Conservation (phyloP, 2,329 filamentous ascomycete species). For the Colletotrichum orbiculare region DNA sequence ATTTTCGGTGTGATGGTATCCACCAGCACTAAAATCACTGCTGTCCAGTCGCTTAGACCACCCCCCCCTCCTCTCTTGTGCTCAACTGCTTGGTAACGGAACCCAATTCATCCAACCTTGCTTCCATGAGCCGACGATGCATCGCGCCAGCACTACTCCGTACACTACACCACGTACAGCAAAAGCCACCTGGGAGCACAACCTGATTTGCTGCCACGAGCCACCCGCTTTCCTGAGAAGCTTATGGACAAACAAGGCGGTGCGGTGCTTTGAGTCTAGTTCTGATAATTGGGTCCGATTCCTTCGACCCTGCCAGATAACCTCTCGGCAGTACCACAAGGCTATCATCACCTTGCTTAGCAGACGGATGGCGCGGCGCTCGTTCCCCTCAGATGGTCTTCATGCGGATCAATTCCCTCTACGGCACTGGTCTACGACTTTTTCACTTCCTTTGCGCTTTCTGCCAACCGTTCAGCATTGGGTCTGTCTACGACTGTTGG, state of each 20-base stretch:
- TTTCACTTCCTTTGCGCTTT: slow-evolving; percentile 15
- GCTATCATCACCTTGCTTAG: slow-evolving; percentile 1
- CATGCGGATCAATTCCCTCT: slow-evolving; percentile 21
- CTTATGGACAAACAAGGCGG: slow-evolving; percentile 9
- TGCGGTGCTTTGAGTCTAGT: slow-evolving; percentile 1
- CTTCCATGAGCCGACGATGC: slow-evolving; percentile 21
- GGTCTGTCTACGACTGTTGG: background rate
- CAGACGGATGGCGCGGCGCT: slow-evolving; percentile 13
- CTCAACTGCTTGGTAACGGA: no score
- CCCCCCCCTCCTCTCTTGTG: slow-evolving; percentile 41
- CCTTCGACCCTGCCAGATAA: slow-evolving; percentile 6
- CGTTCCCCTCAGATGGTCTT: slow-evolving; percentile 1
- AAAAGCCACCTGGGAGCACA: background rate
- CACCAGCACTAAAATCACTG: slow-evolving; percentile 36
- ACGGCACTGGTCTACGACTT: slow-evolving; percentile 11
- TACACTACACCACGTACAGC: slow-evolving; percentile 7
- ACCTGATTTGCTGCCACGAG: slow-evolving; percentile 24
- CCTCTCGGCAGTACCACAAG: slow-evolving; percentile 15
- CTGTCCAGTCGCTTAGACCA: slow-evolving; percentile 38
- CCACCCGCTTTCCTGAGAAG: slow-evolving; percentile 21
- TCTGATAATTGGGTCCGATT: background rate
- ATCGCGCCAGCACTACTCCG: background rate
- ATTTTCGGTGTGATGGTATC: slow-evolving; percentile 29
- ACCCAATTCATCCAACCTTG: slow-evolving; percentile 1
- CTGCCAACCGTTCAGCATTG: background rate